Evolutionary conservation across 148 eudicot genomes (phyloP), one percentile per base, ranked within the genome.

Genomic region (Dianthus caryophyllus): DNA sequence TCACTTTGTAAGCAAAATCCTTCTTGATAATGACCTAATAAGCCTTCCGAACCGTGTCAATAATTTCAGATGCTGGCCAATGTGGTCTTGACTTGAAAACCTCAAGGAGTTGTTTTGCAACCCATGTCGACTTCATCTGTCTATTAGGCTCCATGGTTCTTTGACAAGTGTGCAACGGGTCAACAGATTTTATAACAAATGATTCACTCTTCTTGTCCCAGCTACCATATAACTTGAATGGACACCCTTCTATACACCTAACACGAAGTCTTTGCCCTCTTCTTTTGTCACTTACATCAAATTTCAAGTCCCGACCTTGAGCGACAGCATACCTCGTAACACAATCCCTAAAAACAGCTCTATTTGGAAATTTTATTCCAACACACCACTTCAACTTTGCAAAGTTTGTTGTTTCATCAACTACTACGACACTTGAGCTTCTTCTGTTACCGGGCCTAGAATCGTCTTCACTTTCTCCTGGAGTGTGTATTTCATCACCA

Each of bases 41-140:
- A 1, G 47, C 48, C 30, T 17, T 53, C 30, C 41, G 22, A 5
- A 53, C 15, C 2, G 39, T 9, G 10, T 56, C 36, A 22, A 56
- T 17, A 24, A 56, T 26, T 2, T 56, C 61, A 27, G 31, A 26
- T 24, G 61, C 16, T 25, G 17, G 41, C 47, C 59, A 66, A 29
- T 50, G 70, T 9, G 60, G 61, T 27, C 50, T 67, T 24, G 15
- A 14, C 48, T 52, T 36, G 12, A 67, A 53, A 14, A 67, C 9
- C 1, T 53, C 50, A 5, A 52, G 5, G 1, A 67, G 24, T 20
- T 53, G 31, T 9, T 36, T 54, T 5, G 13, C 36, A 0, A 67
- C 15, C 49, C 31, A 53, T 1, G 41, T 39, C 15, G 12, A 27
- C 17, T 36, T 53, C 4, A 67, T 18, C 25, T 38, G 31, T 20